Conservation (phyloP, 495 filamentous ascomycete genomes). For the Neurospora cerealis region DNA sequence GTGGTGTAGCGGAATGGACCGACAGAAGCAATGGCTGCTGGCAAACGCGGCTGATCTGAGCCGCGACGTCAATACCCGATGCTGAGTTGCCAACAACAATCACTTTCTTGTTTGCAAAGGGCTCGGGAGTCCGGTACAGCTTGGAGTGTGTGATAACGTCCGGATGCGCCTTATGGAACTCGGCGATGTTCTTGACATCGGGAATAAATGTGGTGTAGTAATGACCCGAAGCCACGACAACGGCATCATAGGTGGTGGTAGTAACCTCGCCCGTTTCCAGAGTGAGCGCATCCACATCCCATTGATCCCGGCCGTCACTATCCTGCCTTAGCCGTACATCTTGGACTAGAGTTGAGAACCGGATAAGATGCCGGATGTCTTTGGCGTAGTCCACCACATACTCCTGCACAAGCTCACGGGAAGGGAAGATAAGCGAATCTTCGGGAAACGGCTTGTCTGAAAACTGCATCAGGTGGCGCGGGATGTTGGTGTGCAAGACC, state of each 20-base stretch:
- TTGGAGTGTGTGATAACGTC: slow-evolving; percentile 71
- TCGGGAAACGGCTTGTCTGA: slow-evolving; percentile 58
- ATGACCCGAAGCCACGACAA: slow-evolving; percentile 78
- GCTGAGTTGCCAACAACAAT: slow-evolving; percentile 70
- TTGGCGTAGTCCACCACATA: slow-evolving; percentile 69
- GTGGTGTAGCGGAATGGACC: slow-evolving; percentile 25
- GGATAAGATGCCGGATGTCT: slow-evolving; percentile 42
- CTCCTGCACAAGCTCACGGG: slow-evolving; percentile 50
- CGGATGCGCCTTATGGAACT: slow-evolving; percentile 50
- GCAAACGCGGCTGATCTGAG: slow-evolving; percentile 53
- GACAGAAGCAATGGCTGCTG: slow-evolving; percentile 32
- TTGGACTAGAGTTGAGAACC: slow-evolving; percentile 32
- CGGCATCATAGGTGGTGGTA: slow-evolving; percentile 59
- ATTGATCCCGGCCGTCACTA: slow-evolving; percentile 25
- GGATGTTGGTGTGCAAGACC: slow-evolving; percentile 75
- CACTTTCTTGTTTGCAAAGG: slow-evolving; percentile 43
- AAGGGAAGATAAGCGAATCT: slow-evolving; percentile 60
- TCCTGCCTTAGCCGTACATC: slow-evolving; percentile 20
- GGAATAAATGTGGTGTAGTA: slow-evolving; percentile 67
- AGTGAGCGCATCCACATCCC: slow-evolving; percentile 43
- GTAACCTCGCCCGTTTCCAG: slow-evolving; percentile 25
- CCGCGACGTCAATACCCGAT: slow-evolving; percentile 70
- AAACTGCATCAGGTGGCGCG: slow-evolving; percentile 69
- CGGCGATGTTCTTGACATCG: slow-evolving; percentile 25
- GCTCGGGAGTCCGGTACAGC: slow-evolving; percentile 53